Evolutionary conservation across 2,329 filamentous ascomycete genomes (phyloP), one percentile per base, ranked within the genome.

Genomic region (Chrysoporthe austroafricana): DNA sequence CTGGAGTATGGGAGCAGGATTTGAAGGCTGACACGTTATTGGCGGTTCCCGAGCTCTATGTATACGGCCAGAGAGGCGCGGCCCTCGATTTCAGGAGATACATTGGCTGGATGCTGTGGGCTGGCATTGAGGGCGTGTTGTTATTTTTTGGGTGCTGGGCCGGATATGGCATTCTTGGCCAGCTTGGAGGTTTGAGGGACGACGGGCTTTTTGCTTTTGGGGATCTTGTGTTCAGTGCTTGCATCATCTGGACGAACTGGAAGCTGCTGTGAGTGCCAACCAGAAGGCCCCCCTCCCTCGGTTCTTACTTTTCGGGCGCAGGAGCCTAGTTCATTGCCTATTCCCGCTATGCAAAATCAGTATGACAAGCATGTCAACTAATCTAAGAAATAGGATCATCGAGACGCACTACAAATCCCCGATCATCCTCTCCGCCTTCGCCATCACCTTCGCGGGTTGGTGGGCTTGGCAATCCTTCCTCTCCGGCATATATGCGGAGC

Each of bases 1-100:
- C 97, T 71, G 95, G 94, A 13, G 90, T 97, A 21, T 97, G 96
- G 80, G 94, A 97, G 75, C 93, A 97, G 76, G 95, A 98, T 75
- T 84, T 98, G 2, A 82, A 86, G 4, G 91, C 94, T 0, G 88
- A 93, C 43, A 98, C 95, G 0, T 83, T 98, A 2, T 84, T 98
- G n/a, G 95, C 95, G 0, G 90, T 97, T 0, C 95, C 95, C 0
- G 95, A 98, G 77, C 85, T 98, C 1, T 98, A 98, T 78, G 88
- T 89, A 13, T 92, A 91, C 71, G 93, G 94, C 4, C 93, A 96
- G 79, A 86, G 86, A 26, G 86, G 86, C 69, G 81, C 79, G 71
- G 93, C 91, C 0, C 90, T 97, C 76, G 95, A 95, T 74, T 84
- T 93, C 70, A 82, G 82, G 58, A 84, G 92, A 68, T 97, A 94